Conservation (phyloP, 129 eudicot species). For the Flaveria trinervia region DNA sequence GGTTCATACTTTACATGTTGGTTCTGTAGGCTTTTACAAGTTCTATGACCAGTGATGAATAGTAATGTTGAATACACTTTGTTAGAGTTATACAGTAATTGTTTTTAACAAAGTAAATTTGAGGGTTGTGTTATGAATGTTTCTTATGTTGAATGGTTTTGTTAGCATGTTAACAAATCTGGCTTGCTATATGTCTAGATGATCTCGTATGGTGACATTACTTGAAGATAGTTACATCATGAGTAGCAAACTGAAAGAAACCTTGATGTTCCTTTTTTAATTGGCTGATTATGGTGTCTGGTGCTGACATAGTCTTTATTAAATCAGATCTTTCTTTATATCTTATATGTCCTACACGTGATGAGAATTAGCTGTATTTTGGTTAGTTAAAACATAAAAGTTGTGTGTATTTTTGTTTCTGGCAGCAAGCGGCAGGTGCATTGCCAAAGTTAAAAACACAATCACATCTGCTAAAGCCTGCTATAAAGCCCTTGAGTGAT, state of each 20-base stretch:
- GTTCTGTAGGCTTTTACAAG: neutral
- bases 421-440: constrained; percentile 76
- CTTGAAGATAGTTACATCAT: neutral
- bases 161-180: neutral
- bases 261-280: constrained; percentile 11
- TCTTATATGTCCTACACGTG: neutral
- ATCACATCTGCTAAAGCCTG: constrained; percentile 46
- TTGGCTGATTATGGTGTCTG: constrained; percentile 13
- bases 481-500: constrained; percentile 74
- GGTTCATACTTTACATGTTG: neutral
- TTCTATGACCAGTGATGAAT: neutral
- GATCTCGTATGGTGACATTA: constrained; percentile 4
- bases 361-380: neutral
- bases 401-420: constrained; percentile 16
- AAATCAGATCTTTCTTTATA: neutral
- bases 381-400: neutral
- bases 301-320: constrained; percentile 8
- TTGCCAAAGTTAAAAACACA: constrained; percentile 62
- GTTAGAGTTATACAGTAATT: neutral
- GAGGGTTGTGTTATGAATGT: constrained; percentile 7
- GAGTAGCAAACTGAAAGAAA: constrained; percentile 17
- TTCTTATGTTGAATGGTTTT: constrained; percentile 2
- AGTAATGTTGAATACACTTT: neutral
- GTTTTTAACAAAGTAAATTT: neutral
- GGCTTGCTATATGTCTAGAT: neutral